Evolutionary conservation across 306 rosid species (phyloP), one percentile per base, ranked within the genome.

Genomic region (Trifolium pratense): DNA sequence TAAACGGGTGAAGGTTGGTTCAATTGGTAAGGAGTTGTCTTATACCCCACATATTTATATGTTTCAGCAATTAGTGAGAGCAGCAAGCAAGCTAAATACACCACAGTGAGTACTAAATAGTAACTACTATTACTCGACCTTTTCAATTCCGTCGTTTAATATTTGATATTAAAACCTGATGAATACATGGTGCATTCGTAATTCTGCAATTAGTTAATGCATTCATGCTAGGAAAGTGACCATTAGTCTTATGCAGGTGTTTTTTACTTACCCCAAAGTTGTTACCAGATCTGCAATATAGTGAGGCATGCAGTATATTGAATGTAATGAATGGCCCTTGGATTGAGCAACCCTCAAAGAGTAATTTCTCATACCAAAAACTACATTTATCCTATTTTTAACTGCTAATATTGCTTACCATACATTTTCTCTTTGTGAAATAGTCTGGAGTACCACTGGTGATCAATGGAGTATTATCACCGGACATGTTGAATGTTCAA

Each of bases 51-150:
- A n/a, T n/a, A n/a, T n/a, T n/a, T n/a, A n/a, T n/a, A 94, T 94
- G 98, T 94, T 94, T 86, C 98, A 94, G 85, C 98, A 94, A 72
- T 81, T 94, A 75, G 98, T 94, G 76, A 88, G 97, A 86, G 98
- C 98, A 39, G 89, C 97, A 63, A 91, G 97, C 86, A 96, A 91
- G 77, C 96, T 86, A 52, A 94, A 88, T 81, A 94, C 98, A 36
- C 97, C 98, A 37, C 98, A 91, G 98, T 91, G 76, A 85, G 96
- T 73, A 26, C 51, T 68, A 26, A 66, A n/a, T n/a, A n/a, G n/a
- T n/a, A n/a, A n/a, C 84, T 68, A 57, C 60, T 62, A 25, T 42
- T 43, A 61, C 62, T 52, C n/a, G n/a, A 21, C 55, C 70, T 60
- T 25, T 42, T 49, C 51, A 23, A 55, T 60, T 83, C 39, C 26